phyloP scores from a whole-genome alignment of 345 rosid genomes.

The Laguncularia racemosa region DNA sequence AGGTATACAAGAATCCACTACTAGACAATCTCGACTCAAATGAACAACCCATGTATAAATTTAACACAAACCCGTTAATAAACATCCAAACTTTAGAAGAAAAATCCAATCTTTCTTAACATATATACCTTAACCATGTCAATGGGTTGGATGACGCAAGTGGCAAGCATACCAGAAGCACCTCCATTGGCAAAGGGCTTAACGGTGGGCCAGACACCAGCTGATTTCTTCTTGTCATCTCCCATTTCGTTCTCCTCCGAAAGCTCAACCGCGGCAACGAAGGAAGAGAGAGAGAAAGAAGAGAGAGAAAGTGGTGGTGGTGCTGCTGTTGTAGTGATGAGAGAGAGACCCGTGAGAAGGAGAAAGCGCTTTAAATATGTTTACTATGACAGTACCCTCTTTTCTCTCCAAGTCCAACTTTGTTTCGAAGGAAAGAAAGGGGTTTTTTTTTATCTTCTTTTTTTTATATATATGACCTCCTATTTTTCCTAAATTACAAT shows the following conservation, averaged over 20 bases:
- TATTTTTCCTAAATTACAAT: too few relatives aligned
- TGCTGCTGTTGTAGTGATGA: too few relatives aligned
- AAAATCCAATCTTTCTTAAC: too few relatives aligned
- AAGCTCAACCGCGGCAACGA: background rate
- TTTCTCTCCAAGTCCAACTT: too few relatives aligned
- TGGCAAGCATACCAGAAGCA: constrained; percentile 95
- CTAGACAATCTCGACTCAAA: background rate
- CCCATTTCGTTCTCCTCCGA: constrained; percentile 29
- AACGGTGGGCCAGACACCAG: constrained; percentile 70
- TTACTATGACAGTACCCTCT: too few relatives aligned
- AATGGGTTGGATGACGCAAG: constrained; percentile 95
- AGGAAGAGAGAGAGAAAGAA: background rate
- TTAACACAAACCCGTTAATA: background rate
- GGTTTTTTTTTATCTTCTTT: too few relatives aligned
- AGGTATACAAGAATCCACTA: too few relatives aligned
- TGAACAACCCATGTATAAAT: constrained; percentile 3
- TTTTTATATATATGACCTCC: too few relatives aligned
- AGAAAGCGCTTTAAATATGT: too few relatives aligned
- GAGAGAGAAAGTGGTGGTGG: background rate
- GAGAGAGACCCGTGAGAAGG: too few relatives aligned
- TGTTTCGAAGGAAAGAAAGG: too few relatives aligned
- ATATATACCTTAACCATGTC: constrained; percentile 87
- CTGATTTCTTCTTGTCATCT: constrained; percentile 59
- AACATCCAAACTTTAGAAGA: background rate
- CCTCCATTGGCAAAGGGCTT: constrained; percentile 98